Evolutionary conservation across 768 basidiomycete genomes (phyloP).

Genomic region (Hypholoma fasciculare): DNA sequence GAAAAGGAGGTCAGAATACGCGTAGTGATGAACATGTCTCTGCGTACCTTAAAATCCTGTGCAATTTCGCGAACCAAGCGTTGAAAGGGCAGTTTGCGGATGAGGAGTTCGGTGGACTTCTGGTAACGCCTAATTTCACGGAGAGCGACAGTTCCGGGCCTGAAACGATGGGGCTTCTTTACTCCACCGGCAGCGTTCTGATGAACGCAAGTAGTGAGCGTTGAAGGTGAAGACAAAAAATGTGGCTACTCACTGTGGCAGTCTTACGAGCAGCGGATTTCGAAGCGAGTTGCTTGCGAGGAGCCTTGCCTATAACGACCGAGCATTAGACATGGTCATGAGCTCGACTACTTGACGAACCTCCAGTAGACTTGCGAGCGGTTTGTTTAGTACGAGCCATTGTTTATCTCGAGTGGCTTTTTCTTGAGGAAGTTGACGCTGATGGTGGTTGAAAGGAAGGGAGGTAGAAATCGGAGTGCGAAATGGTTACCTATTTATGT

Average conservation of each 20-base stretch:
- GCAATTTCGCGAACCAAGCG: conserved; percentile 79
- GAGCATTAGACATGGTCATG: background rate
- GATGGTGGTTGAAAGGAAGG: conserved; percentile 24
- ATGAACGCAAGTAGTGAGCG: background rate
- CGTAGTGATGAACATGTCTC: background rate
- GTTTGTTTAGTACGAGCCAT: conserved; percentile 82
- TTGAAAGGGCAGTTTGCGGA: conserved; percentile 70
- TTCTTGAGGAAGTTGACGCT: conserved; percentile 18
- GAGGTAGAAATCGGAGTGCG: conserved; percentile 17
- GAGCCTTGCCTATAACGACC: conserved; percentile 48
- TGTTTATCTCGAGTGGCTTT: conserved; percentile 5
- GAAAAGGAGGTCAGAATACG: background rate
- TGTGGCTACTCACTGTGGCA: conserved; percentile 35
- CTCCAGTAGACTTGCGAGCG: conserved; percentile 77
- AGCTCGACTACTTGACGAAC: conserved; percentile 27
- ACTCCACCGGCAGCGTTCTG: conserved; percentile 61
- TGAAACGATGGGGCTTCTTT: conserved; percentile 83
- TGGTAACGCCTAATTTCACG: conserved; percentile 72
- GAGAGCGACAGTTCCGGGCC: conserved; percentile 77
- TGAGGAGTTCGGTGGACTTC: conserved; percentile 63
- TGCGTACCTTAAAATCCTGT: conserved; percentile 72
- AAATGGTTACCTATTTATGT: conserved; percentile 27
- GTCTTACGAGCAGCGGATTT: conserved; percentile 62
- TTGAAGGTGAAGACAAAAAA: background rate
- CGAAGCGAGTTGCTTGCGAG: conserved; percentile 60